phyloP scores from a whole-genome alignment of 768 basidiomycete species.

The Termitomyces sp. region DNA sequence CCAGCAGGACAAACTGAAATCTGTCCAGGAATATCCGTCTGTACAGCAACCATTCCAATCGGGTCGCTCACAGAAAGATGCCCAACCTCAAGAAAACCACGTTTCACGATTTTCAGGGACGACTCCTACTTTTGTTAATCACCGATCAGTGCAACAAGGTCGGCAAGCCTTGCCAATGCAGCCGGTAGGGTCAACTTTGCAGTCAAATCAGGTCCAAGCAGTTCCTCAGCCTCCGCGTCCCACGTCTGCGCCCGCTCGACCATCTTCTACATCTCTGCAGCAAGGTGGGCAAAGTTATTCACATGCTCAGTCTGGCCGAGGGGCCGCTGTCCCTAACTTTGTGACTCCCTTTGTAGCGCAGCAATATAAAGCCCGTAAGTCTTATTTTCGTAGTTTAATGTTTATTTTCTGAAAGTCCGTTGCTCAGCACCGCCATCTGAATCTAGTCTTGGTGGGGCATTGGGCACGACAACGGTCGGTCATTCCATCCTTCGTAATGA shows the following conservation, averaged over 20 bases:
- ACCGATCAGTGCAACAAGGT: background rate
- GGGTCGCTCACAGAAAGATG: background rate
- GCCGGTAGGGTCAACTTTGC: conserved; percentile 1
- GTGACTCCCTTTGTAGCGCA: background rate
- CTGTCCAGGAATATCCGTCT: background rate
- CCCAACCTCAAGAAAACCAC: background rate
- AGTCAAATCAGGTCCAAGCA: background rate
- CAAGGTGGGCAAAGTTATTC: background rate
- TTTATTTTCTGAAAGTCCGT: background rate
- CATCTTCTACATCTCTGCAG: background rate
- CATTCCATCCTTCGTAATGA: background rate
- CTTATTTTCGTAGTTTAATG: background rate
- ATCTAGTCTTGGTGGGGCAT: conserved; percentile 4
- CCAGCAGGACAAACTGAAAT: background rate
- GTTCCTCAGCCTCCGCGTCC: background rate
- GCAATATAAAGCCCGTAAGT: conserved; percentile 1
- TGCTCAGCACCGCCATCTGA: background rate
- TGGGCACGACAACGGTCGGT: background rate
- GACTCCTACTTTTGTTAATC: background rate
- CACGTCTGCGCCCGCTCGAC: background rate
- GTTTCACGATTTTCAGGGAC: background rate
- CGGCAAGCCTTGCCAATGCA: conserved; percentile 12
- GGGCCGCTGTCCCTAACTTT: conserved; percentile 5
- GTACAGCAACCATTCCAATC: background rate
- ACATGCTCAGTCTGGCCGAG: background rate